Conservation (phyloP, 768 basidiomycete genomes). For the Trametes meyenii region DNA sequence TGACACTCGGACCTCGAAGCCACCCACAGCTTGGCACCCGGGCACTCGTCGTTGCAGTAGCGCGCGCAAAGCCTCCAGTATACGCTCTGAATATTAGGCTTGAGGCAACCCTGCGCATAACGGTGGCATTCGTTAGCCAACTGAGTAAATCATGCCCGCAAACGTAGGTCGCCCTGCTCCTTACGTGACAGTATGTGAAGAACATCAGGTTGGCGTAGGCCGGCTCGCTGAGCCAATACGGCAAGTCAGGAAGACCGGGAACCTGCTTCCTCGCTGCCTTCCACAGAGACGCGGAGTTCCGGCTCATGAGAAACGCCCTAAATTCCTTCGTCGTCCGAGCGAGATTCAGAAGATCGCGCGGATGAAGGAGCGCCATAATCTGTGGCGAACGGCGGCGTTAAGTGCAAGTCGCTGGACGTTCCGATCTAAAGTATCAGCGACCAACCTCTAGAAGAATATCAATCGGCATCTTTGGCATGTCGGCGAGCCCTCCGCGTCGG, state of each 20-base stretch:
- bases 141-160: background rate
- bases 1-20: too few relatives aligned
- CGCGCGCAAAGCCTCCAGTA: background rate
- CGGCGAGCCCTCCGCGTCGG: conserved; percentile 4
- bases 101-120: background rate
- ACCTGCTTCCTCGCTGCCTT: conserved; percentile 8
- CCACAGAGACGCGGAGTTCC: conserved; percentile 10
- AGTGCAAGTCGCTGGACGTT: background rate
- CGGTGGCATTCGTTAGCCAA: background rate
- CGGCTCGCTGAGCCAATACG: conserved; percentile 19
- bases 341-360: conserved; percentile 16
- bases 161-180: background rate
- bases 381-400: background rate
- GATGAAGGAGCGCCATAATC: conserved; percentile 7
- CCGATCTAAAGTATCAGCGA: background rate
- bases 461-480: conserved; percentile 16
- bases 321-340: conserved; percentile 11
- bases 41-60: background rate
- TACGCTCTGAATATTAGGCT: background rate
- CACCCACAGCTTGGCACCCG: background rate
- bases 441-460: conserved; percentile 15
- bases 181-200: conserved; percentile 9
- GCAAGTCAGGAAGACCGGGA: conserved; percentile 14
- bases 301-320: conserved; percentile 14
- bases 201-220: conserved; percentile 23